Conservation (phyloP, 2,329 filamentous ascomycete species). For the Ustulina deusta region DNA sequence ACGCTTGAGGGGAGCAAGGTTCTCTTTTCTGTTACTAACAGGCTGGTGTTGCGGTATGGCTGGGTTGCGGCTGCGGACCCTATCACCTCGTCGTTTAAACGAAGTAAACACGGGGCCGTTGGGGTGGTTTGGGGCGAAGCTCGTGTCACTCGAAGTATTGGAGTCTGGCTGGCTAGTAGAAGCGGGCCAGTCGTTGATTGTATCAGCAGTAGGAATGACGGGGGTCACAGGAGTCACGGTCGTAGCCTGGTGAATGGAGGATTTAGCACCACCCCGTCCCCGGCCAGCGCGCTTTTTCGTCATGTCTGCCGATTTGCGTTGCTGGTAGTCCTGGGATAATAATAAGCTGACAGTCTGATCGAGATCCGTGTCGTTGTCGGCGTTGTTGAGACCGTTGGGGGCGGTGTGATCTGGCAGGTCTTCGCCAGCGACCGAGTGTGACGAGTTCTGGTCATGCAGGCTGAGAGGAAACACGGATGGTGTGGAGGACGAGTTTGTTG, state of each 20-base stretch:
- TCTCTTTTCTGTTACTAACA: constrained; percentile 41
- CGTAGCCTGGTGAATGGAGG: constrained; percentile 31
- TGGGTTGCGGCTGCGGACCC: constrained; percentile 30
- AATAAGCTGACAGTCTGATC: constrained; percentile 32
- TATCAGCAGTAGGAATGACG: constrained; percentile 27
- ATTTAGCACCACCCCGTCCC: constrained; percentile 45
- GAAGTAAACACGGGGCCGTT: constrained; percentile 40
- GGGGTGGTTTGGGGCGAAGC: constrained; percentile 38
- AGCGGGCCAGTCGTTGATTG: constrained; percentile 32
- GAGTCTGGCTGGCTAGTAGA: constrained; percentile 40
- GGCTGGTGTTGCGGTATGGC: constrained; percentile 27
- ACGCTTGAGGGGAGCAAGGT: constrained; percentile 26
- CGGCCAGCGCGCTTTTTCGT: constrained; percentile 49
- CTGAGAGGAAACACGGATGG: constrained; percentile 14
- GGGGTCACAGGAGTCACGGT: constrained; percentile 26
- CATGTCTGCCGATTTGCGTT: constrained; percentile 41
- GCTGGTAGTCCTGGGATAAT: constrained; percentile 32
- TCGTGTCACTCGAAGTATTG: constrained; percentile 44
- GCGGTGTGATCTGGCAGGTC: constrained; percentile 14
- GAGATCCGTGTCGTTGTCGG: constrained; percentile 30
- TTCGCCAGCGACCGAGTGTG: constrained; percentile 22
- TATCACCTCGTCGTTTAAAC: constrained; percentile 36
- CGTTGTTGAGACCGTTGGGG: constrained; percentile 7
- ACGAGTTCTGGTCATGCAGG: constrained; percentile 29
- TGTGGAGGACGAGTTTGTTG: constrained; percentile 3